These are phyloP conservation scores for Teunomyces aglyptinius DNA, from an alignment of 805 yeast species.

Conservation along the genomic window DNA sequence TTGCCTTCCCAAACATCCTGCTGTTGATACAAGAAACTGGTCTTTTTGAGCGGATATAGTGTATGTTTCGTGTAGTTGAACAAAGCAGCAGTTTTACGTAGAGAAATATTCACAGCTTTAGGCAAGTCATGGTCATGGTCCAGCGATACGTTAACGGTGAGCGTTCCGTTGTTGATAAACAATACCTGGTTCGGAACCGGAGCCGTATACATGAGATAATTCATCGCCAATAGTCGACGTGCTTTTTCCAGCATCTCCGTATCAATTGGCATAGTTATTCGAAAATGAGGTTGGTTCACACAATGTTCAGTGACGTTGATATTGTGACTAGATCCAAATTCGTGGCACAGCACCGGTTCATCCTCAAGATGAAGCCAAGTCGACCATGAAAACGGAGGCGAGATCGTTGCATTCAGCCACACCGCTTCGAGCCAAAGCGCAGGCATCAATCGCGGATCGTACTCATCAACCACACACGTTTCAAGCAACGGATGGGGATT, in stretches of 20 bases:
- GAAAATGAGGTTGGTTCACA: background rate
- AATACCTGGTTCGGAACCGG: too few relatives aligned
- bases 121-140: too few relatives aligned
- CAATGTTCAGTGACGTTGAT: background rate
- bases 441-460: slow-evolving; percentile 33
- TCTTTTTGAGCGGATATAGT: background rate
- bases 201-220: too few relatives aligned
- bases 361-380: slow-evolving; percentile 17
- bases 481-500: background rate
- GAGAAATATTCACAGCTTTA: too few relatives aligned
- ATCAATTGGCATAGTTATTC: background rate
- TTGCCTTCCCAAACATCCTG: slow-evolving; percentile 9
- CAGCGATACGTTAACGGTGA: too few relatives aligned
- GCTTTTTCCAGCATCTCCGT: background rate
- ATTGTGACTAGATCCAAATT: background rate
- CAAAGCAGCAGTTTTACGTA: too few relatives aligned
- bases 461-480: slow-evolving; percentile 3
- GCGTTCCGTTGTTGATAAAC: too few relatives aligned
- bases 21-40: background rate
- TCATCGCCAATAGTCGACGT: too few relatives aligned
- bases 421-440: slow-evolving; percentile 20
- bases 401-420: slow-evolving; percentile 7
- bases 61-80: background rate
- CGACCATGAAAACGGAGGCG: slow-evolving; percentile 31
- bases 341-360: background rate